Percentiles rank a stretch among this genome's conserved stretches.
Evolutionary conservation across 2,329 filamentous ascomycete species (phyloP).

Genomic region (Raffaelea ambrosiae): DNA sequence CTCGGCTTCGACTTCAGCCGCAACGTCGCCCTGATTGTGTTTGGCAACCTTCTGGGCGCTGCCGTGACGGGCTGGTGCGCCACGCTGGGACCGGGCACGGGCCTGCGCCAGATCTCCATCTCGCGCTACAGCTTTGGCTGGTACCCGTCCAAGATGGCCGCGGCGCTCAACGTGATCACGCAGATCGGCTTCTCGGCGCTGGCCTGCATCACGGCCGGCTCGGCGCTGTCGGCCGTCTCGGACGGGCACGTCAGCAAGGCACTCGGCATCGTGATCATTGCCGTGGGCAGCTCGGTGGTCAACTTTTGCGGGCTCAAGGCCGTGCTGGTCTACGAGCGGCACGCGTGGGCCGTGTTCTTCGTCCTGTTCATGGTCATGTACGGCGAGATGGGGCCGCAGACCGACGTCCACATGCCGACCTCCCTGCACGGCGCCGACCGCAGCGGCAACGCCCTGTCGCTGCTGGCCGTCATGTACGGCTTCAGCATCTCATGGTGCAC

Average conservation of each 20-base stretch:
- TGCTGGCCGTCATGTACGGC: constrained; percentile 38
- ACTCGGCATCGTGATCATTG: constrained; percentile 45
- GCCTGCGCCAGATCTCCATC: constrained; percentile 42
- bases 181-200: constrained; percentile 44
- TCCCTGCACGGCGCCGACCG: constrained; percentile 25
- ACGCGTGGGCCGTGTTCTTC: constrained; percentile 38
- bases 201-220: constrained; percentile 41
- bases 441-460: constrained; percentile 29
- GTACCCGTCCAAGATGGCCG: constrained; percentile 41
- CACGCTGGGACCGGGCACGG: constrained; percentile 39
- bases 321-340: constrained; percentile 40
- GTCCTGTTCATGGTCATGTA: constrained; percentile 41
- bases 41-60: constrained; percentile 35
- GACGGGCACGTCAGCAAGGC: constrained; percentile 34
- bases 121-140: constrained; percentile 40
- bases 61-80: constrained; percentile 37
- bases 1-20: constrained; percentile 37
- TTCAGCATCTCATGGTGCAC: constrained; percentile 39
- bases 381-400: constrained; percentile 32
- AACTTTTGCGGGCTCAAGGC: constrained; percentile 42
- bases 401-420: constrained; percentile 27
- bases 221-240: constrained; percentile 36
- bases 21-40: constrained; percentile 34
- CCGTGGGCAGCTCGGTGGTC: constrained; percentile 37
- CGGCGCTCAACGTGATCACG: constrained; percentile 39